Base-by-base conservation (phyloP, 148 eudicot genomes). In the Tetragonia tetragonoides region DNA sequence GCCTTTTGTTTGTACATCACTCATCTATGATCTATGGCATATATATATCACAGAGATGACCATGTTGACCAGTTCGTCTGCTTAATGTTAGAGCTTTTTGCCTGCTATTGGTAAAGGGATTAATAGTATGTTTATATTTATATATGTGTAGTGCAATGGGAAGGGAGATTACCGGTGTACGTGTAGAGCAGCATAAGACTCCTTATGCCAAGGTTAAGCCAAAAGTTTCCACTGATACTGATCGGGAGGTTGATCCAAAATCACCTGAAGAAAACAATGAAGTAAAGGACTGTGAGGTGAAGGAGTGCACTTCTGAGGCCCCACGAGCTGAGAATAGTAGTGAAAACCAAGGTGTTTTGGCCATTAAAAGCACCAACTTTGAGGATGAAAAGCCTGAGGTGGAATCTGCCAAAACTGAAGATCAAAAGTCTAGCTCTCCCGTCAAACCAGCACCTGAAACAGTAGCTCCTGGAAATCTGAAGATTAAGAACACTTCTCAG, bases 111-210 rank as follows among this genome's bases (percentile, higher is more conserved):
- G 34, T 6, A 68, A 57, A 42, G 18, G 53, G 44, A 39, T 66
- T 16, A 21, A 64, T 40, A 37, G 34, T 14, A 9, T 18, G 16
- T 47, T 77, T 41, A 23, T 12, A 40, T 16, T 75, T 42, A 60
- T 67, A 34, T 65, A 16, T 61, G 8, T 80, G 85, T 89, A 92
- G 99, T 85, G 81, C 59, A 70, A 92, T 95, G 99, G 97, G 94
- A 75, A 91, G 96, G 79, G 92, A 92, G 69, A 82, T 91, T 79
- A 76, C 91, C 60, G 91, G 94, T 70, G 67, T 88, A 79, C 87
- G 86, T 44, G 51, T 66, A 17, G 97, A 87, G 68, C 82, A 87
- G 68, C 82, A 81, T 77, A 86, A 82, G 73, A 79, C 87, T 67
- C 70, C 80, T 79, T 51, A 66, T 77, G 80, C 84, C 72, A 91